phyloP scores from a whole-genome alignment of 768 basidiomycete species.

The Boletales sp. region DNA sequence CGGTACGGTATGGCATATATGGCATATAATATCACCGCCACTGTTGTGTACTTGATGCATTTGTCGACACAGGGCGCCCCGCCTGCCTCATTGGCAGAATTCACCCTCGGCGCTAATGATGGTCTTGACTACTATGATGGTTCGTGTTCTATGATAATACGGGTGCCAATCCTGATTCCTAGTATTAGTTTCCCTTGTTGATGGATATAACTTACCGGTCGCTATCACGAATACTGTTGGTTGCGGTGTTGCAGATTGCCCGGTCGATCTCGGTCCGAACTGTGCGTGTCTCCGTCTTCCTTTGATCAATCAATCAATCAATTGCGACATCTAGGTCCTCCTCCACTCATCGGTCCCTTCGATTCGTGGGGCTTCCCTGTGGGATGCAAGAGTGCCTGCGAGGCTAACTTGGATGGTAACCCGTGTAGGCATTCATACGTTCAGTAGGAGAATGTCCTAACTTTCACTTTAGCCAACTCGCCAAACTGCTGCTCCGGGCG shows the following conservation, averaged over 20 bases:
- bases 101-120: constrained; percentile 45
- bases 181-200: constrained; percentile 55
- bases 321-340: constrained; percentile 39
- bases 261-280: constrained; percentile 56
- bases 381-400: constrained; percentile 61
- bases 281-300: constrained; percentile 34
- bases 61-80: constrained; percentile 47
- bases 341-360: constrained; percentile 47
- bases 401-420: constrained; percentile 34
- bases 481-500: constrained; percentile 63
- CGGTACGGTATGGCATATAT: constrained; percentile 39
- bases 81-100: constrained; percentile 67
- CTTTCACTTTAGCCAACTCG: constrained; percentile 42
- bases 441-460: neutral
- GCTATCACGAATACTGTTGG: constrained; percentile 52
- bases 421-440: constrained; percentile 19
- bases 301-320: neutral
- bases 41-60: neutral
- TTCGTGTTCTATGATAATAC: constrained; percentile 17
- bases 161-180: neutral
- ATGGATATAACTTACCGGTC: constrained; percentile 63
- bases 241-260: constrained; percentile 54
- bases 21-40: neutral
- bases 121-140: constrained; percentile 59
- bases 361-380: constrained; percentile 50